Conservation (phyloP, 2,329 filamentous ascomycete species). For the Ceratocystis papillata region DNA sequence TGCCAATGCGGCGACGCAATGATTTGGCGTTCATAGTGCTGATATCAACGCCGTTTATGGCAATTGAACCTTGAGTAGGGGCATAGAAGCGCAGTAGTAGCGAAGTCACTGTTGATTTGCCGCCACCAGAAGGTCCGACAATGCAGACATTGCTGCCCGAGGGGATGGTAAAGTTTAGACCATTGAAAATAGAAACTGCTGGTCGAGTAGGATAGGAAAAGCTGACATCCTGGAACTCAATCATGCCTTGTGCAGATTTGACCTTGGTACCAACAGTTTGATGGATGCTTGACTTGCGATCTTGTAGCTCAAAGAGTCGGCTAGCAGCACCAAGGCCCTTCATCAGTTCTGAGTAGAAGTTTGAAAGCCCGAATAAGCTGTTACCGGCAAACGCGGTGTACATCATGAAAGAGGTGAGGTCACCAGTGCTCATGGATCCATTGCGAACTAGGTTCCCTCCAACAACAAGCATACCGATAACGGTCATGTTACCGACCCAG, state of each 20-base stretch:
- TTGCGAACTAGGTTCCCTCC: constrained; percentile 82
- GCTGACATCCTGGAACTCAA: constrained; percentile 72
- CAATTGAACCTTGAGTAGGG: constrained; percentile 64
- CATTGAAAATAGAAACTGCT: constrained; percentile 81
- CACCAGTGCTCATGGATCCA: constrained; percentile 78
- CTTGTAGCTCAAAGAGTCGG: constrained; percentile 88
- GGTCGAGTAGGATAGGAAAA: constrained; percentile 93
- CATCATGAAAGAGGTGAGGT: constrained; percentile 95
- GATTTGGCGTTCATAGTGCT: constrained; percentile 85
- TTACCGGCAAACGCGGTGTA: constrained; percentile 81
- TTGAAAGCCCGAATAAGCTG: constrained; percentile 84
- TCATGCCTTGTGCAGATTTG: constrained; percentile 72
- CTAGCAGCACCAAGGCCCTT: constrained; percentile 97
- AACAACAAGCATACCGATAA: constrained; percentile 78
- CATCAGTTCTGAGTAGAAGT: constrained; percentile 98
- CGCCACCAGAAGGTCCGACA: constrained; percentile 88
- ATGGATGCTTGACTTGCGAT: constrained; percentile 75
- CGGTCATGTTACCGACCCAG: constrained; percentile 92
- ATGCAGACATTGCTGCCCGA: constrained; percentile 92
- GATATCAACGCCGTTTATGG: constrained; percentile 76
- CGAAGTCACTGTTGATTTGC: constrained; percentile 92
- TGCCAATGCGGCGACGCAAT: constrained; percentile 79
- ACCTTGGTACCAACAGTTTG: constrained; percentile 73
- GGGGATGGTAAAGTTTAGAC: constrained; percentile 80
- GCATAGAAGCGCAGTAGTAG: constrained; percentile 85